Evolutionary conservation across 257 asterid species (phyloP).

Genomic region (Petunia secreta): DNA sequence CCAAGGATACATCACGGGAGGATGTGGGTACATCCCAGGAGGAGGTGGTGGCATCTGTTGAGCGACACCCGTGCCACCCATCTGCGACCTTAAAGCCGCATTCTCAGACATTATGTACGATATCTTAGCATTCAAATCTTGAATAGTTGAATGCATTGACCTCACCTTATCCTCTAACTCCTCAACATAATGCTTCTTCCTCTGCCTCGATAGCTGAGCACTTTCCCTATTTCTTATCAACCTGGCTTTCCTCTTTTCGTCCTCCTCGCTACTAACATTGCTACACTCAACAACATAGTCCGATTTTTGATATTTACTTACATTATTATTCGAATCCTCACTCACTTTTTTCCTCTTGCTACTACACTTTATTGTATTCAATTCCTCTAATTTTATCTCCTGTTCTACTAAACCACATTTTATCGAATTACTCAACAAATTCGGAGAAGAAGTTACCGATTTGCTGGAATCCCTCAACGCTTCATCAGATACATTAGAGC

Average conservation of each 20-base stretch:
- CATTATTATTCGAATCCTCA: conserved; percentile 38
- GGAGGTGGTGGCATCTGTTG: conserved; percentile 55
- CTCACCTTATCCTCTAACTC: conserved; percentile 79
- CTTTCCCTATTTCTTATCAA: conserved; percentile 77
- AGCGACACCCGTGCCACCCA: conserved; percentile 46
- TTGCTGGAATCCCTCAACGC: conserved; percentile 25
- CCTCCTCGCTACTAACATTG: conserved; percentile 51
- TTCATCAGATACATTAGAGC: conserved; percentile 44
- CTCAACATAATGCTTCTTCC: conserved; percentile 73
- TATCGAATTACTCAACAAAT: conserved; percentile 40
- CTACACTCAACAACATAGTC: conserved; percentile 30
- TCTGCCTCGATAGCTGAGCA: conserved; percentile 75
- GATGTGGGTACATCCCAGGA: conserved; percentile 68
- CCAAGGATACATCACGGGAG: conserved; percentile 80
- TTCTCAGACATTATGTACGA: conserved; percentile 69
- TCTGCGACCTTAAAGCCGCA: conserved; percentile 57
- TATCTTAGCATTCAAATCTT: conserved; percentile 64
- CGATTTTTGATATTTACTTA: conserved; percentile 49
- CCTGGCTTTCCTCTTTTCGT: conserved; percentile 65
- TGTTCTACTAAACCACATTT: conserved; percentile 53
- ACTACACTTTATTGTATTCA: conserved; percentile 29
- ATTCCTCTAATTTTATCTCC: conserved; percentile 52
- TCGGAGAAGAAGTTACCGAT: conserved; percentile 53
- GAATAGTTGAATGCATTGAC: conserved; percentile 70
- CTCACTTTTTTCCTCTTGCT: conserved; percentile 54